These are phyloP conservation scores for Erucastrum elatum DNA, from an alignment of 345 rosid genomes.

Conservation along the genomic window DNA sequence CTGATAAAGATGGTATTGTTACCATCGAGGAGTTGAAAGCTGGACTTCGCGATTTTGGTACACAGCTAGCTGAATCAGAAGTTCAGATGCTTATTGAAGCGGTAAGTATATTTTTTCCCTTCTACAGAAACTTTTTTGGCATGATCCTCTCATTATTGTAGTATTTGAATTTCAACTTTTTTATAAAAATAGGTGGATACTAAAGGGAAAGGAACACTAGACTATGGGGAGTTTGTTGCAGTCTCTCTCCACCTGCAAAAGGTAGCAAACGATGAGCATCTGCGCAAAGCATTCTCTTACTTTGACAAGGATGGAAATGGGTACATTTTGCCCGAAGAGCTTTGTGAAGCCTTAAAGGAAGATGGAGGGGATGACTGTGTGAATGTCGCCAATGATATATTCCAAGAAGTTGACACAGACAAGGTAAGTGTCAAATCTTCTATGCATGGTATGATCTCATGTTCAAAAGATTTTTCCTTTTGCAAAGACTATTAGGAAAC, in stretches of 20 bases:
- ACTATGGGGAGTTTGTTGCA: conserved; percentile 91
- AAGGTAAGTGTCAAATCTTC: conserved; percentile 54
- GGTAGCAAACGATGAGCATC: conserved; percentile 96
- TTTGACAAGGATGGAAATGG: conserved; percentile 95
- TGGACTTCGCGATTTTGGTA: conserved; percentile 69
- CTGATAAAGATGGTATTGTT: conserved; percentile 83
- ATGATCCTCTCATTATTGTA: neutral
- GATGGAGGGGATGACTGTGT: conserved; percentile 93
- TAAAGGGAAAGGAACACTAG: conserved; percentile 84
- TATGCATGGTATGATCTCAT: conserved; percentile 1
- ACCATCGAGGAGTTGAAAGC: conserved; percentile 89
- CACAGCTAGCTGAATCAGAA: conserved; percentile 93
- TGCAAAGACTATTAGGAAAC: conserved; percentile 11
- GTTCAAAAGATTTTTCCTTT: conserved; percentile 14
- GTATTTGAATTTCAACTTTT: neutral
- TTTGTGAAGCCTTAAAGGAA: conserved; percentile 85
- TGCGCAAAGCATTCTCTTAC: conserved; percentile 92
- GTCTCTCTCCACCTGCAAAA: conserved; percentile 89
- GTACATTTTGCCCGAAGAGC: conserved; percentile 88
- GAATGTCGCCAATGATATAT: conserved; percentile 92
- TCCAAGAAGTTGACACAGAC: conserved; percentile 99
- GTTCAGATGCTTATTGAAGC: conserved; percentile 97
- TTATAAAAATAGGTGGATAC: conserved; percentile 67
- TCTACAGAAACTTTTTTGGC: neutral
- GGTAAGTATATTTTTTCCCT: conserved; percentile 53